Conservation (phyloP, 2,329 filamentous ascomycete genomes). For the Stromatinia cepivora region DNA sequence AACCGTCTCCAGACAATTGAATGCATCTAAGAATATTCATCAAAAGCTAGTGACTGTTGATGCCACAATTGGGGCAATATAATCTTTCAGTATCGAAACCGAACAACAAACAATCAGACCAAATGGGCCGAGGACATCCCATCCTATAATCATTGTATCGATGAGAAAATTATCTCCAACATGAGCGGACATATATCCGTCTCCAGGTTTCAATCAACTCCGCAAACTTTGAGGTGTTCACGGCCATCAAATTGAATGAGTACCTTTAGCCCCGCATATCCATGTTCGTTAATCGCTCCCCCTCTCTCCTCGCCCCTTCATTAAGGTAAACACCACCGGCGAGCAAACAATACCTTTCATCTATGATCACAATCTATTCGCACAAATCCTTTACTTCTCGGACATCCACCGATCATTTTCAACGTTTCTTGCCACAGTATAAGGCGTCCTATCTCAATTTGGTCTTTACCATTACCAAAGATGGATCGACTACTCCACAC, state of each 20-base stretch:
- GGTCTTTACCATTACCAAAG: background rate
- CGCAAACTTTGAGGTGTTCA: background rate
- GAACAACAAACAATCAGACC: background rate
- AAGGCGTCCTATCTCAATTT: background rate
- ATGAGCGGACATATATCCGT: background rate
- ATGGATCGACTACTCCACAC: constrained; percentile 3
- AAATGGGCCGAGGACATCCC: background rate
- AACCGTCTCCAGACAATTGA: too few relatives aligned
- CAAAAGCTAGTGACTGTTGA: too few relatives aligned
- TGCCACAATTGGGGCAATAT: too few relatives aligned
- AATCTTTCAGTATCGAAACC: too few relatives aligned
- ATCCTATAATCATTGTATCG: background rate
- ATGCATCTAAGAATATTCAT: too few relatives aligned
- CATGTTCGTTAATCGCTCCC: background rate
- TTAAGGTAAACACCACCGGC: background rate
- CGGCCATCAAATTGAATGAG: constrained; percentile 1
- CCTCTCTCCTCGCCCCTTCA: background rate
- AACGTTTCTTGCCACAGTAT: background rate
- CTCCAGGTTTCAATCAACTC: background rate
- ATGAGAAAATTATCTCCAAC: background rate
- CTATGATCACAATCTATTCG: background rate
- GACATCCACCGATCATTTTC: background rate
- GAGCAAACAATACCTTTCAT: background rate
- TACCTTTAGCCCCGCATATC: constrained; percentile 3
- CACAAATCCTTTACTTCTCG: background rate